Evolutionary conservation across 176 grass and related monocot genomes (phyloP).

Genomic region (Aechmea fasciata): DNA sequence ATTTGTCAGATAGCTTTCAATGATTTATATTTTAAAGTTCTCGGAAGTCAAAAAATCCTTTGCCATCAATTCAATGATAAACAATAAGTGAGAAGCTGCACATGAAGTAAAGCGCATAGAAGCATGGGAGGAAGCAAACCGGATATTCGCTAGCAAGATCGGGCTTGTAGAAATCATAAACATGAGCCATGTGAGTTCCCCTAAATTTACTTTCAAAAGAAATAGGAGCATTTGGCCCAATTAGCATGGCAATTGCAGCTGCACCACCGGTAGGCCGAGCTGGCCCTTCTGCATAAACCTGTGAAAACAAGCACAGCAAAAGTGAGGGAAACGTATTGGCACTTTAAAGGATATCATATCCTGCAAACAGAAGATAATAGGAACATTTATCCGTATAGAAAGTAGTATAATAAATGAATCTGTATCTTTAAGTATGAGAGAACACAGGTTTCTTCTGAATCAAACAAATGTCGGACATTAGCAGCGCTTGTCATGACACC

Average conservation of each 20-base stretch:
- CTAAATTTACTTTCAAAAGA: constrained; percentile 90
- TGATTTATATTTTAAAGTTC: background rate
- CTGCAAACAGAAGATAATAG: too few relatives aligned
- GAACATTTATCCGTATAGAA: too few relatives aligned
- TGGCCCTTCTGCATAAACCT: constrained; percentile 95
- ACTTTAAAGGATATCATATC: too few relatives aligned
- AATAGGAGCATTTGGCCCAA: constrained; percentile 93
- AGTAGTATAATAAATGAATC: too few relatives aligned
- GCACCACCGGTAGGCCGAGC: constrained; percentile 89
- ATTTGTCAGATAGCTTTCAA: background rate
- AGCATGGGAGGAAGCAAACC: constrained; percentile 37
- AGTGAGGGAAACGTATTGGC: background rate
- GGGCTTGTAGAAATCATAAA: constrained; percentile 97
- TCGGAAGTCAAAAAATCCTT: background rate
- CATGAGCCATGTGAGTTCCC: constrained; percentile 88
- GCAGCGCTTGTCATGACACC: too few relatives aligned
- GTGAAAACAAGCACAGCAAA: constrained; percentile 17
- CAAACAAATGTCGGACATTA: background rate
- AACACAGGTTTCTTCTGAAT: constrained; percentile 3
- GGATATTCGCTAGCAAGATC: constrained; percentile 97
- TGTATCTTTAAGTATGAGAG: background rate
- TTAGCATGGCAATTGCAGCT: constrained; percentile 90
- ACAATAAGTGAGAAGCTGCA: background rate
- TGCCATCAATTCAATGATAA: background rate
- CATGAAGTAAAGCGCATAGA: constrained; percentile 6